phyloP scores from a whole-genome alignment of 192 early-diverging fungal species.

The Coemansia sp. region DNA sequence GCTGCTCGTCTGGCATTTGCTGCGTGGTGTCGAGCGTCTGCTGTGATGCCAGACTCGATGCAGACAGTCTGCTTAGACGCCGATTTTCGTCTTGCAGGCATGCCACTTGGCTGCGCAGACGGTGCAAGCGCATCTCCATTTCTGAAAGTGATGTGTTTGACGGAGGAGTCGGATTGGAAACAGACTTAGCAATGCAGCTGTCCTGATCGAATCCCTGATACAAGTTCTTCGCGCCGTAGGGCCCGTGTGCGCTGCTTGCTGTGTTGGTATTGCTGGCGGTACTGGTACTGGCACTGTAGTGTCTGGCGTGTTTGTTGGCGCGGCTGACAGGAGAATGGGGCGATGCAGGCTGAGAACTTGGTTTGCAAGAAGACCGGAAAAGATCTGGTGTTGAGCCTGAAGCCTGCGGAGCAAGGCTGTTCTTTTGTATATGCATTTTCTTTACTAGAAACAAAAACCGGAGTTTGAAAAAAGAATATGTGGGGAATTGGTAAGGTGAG shows the following conservation, averaged over 20 bases:
- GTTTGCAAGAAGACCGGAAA: background rate
- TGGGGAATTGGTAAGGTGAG: background rate
- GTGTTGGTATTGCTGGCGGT: background rate
- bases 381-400: conserved; percentile 11
- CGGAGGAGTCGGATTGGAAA: background rate
- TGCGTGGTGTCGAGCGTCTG: conserved; percentile 1
- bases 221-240: background rate
- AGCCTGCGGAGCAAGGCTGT: background rate
- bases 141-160: background rate
- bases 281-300: background rate
- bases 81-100: background rate
- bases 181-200: background rate
- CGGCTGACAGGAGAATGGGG: background rate
- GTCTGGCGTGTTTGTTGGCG: conserved; percentile 1
- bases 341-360: background rate
- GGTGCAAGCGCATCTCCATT: conserved; percentile 9
- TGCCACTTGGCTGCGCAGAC: background rate
- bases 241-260: background rate
- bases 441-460: background rate
- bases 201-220: conserved; percentile 7
- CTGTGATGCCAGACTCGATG: background rate
- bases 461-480: background rate
- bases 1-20: background rate
- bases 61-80: conserved; percentile 1
- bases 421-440: background rate